Evolutionary conservation across 805 yeast species (phyloP).

Genomic region (Zygotorulaspora sp.): DNA sequence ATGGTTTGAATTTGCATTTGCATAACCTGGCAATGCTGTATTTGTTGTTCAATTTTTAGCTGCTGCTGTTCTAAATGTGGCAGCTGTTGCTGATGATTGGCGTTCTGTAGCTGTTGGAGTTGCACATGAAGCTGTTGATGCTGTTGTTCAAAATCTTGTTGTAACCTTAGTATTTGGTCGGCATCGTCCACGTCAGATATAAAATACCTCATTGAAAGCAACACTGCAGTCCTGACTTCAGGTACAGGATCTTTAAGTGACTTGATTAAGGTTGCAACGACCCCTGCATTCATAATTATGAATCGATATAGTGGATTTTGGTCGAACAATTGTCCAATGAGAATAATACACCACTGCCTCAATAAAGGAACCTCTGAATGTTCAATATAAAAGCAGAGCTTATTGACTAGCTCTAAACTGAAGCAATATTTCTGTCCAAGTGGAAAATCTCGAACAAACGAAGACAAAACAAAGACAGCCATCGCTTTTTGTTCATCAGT

Average conservation of each 20-base stretch:
- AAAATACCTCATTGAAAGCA: constrained; percentile 68
- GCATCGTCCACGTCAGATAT: constrained; percentile 45
- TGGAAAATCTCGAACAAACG: constrained; percentile 75
- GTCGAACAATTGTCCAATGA: constrained; percentile 72
- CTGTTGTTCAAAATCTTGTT: constrained; percentile 34
- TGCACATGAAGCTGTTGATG: constrained; percentile 32
- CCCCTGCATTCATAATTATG: constrained; percentile 61
- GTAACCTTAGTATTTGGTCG: constrained; percentile 32
- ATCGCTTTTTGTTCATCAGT: constrained; percentile 88
- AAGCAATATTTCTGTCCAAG: constrained; percentile 78
- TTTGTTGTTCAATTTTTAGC: constrained; percentile 32
- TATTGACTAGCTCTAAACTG: constrained; percentile 64
- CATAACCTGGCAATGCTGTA: constrained; percentile 29
- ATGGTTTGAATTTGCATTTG: constrained; percentile 28
- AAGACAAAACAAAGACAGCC: constrained; percentile 85
- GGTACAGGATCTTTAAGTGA: constrained; percentile 86
- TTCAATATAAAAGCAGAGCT: constrained; percentile 60
- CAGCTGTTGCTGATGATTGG: constrained; percentile 27
- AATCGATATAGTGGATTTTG: constrained; percentile 70
- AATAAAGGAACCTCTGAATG: constrained; percentile 77
- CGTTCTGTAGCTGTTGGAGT: constrained; percentile 28
- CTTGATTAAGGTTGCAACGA: constrained; percentile 46
- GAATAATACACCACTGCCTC: constrained; percentile 86
- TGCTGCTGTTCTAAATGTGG: constrained; percentile 23
- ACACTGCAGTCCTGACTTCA: constrained; percentile 83